A percentile compares a stretch with the other conserved stretches of the same genome.
phyloP scores from a whole-genome alignment of 441 rosid species.

The Gossypium laxum region DNA sequence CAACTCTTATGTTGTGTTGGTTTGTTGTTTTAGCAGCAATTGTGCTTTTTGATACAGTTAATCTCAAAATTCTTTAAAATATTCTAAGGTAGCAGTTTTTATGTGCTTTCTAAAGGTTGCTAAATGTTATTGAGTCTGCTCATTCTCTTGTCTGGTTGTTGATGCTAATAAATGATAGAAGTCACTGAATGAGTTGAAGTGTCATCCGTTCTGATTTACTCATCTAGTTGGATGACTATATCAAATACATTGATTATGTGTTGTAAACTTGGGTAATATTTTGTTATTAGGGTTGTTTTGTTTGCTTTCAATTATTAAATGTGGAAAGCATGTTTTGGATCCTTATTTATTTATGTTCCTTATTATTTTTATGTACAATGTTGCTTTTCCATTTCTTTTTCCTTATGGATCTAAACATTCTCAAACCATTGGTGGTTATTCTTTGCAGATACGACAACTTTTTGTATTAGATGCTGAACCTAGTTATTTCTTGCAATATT shows the following conservation, averaged over 20 bases:
- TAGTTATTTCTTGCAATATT: conserved; percentile 64
- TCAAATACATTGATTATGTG: not conserved
- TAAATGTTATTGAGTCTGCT: not conserved
- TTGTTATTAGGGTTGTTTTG: not conserved
- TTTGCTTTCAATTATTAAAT: not conserved
- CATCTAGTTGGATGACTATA: not conserved
- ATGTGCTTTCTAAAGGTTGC: not conserved
- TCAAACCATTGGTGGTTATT: conserved; percentile 16
- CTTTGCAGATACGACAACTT: conserved; percentile 55
- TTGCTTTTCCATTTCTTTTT: not conserved
- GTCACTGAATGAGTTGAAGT: not conserved
- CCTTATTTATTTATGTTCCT: not conserved
- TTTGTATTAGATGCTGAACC: conserved; percentile 66
- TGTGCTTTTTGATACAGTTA: not conserved
- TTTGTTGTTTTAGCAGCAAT: conserved; percentile 2
- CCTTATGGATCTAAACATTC: not conserved
- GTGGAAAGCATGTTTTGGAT: not conserved
- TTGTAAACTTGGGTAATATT: not conserved
- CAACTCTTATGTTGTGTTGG: not conserved
- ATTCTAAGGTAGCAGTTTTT: not conserved
- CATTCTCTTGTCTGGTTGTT: not conserved
- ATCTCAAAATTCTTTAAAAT: not conserved
- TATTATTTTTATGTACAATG: not conserved
- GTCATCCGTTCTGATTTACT: not conserved
- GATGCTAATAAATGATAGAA: not conserved